Evolutionary conservation across 257 asterid species (phyloP).

Genomic region (Solanum sparsipilum): DNA sequence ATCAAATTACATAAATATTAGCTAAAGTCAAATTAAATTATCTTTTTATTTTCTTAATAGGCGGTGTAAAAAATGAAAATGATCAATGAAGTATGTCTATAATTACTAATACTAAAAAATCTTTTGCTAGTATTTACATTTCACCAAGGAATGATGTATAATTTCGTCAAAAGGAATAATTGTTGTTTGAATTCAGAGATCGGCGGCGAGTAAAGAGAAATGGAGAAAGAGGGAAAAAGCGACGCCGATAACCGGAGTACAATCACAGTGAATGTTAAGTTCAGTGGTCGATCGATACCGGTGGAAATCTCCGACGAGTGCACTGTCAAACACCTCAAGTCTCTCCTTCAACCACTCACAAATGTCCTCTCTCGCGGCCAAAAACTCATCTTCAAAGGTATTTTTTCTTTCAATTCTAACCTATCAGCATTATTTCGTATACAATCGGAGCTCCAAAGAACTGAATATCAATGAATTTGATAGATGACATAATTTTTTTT

Average conservation of each 20-base stretch:
- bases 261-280: conserved; percentile 43
- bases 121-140: background rate
- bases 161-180: background rate
- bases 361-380: conserved; percentile 94
- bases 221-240: conserved; percentile 4
- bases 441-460: background rate
- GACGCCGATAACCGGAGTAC: background rate
- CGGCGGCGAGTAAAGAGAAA: background rate
- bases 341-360: conserved; percentile 60
- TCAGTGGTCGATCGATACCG: conserved; percentile 58
- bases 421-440: background rate
- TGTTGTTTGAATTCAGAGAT: background rate
- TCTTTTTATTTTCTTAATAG: too few species aligned
- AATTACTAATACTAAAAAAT: too few species aligned
- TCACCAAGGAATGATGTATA: background rate
- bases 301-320: conserved; percentile 38
- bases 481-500: background rate
- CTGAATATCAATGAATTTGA: background rate
- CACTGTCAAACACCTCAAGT: conserved; percentile 59
- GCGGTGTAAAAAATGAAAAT: too few species aligned
- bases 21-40: too few species aligned
- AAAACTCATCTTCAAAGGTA: conserved; percentile 83
- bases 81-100: too few species aligned
- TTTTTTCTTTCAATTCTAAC: background rate
- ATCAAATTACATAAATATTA: too few species aligned